phyloP scores from a whole-genome alignment of 345 rosid species.

The Salix koriyanagi region DNA sequence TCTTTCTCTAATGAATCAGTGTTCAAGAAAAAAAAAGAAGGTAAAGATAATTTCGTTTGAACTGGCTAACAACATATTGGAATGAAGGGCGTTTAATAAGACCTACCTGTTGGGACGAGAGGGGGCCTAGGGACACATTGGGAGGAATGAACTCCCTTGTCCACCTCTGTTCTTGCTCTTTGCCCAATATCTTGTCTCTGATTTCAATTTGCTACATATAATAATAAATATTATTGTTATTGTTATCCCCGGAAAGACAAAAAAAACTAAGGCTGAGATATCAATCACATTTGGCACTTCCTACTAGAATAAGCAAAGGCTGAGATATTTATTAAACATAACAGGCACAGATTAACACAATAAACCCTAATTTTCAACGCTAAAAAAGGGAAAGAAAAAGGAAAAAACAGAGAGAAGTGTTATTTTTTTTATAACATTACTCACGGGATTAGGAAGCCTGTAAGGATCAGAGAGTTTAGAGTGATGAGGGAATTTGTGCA shows the following conservation, averaged over 20 bases:
- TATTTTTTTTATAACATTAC: background rate
- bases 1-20: background rate
- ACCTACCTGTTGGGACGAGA: constrained; percentile 73
- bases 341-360: background rate
- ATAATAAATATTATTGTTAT: background rate
- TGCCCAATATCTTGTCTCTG: constrained; percentile 20
- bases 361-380: background rate
- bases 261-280: background rate
- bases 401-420: background rate
- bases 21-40: background rate
- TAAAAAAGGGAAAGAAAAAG: background rate
- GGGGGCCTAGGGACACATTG: constrained; percentile 40
- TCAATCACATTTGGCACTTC: background rate
- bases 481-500: background rate
- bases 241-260: background rate
- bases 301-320: background rate
- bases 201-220: constrained; percentile 33
- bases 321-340: background rate
- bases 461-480: constrained; percentile 32
- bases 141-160: constrained; percentile 51
- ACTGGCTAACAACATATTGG: background rate
- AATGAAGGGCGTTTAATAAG: background rate
- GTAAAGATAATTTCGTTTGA: background rate
- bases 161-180: constrained; percentile 42
- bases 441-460: constrained; percentile 43